Conservation (phyloP, 1,284 basidiomycete genomes). For the Cryptococcus sp. region DNA sequence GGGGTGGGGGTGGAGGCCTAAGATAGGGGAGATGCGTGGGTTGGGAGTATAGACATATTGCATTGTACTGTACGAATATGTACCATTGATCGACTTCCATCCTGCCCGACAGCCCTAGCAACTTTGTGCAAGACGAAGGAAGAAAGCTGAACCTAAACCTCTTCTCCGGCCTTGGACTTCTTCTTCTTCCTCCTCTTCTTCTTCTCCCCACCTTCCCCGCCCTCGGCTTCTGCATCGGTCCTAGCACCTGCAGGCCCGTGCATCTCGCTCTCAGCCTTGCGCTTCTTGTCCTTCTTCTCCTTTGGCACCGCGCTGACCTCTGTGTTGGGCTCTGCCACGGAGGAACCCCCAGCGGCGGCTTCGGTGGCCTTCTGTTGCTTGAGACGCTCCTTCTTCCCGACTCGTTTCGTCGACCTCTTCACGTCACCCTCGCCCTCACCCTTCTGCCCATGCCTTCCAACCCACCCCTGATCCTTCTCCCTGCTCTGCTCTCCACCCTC, state of each 20-base stretch:
- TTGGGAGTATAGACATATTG: neutral
- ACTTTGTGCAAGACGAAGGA: too few species aligned
- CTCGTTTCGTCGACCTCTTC: constrained; percentile 4
- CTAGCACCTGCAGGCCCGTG: neutral
- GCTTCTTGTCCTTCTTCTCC: constrained; percentile 12
- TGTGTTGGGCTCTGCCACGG: neutral
- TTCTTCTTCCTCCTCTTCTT: constrained; percentile 18
- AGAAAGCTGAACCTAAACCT: neutral
- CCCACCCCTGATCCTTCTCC: constrained; percentile 52
- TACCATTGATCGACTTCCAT: neutral
- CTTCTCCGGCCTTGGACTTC: constrained; percentile 1
- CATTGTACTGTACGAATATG: too few species aligned
- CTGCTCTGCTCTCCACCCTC: constrained; percentile 10
- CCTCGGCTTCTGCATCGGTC: neutral
- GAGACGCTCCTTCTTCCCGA: constrained; percentile 21
- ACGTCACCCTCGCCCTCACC: constrained; percentile 8
- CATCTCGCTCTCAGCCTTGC: neutral
- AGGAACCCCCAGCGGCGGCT: neutral
- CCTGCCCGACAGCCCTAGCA: too few species aligned
- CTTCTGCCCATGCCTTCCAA: constrained; percentile 42
- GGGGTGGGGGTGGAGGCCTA: neutral
- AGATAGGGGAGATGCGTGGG: neutral
- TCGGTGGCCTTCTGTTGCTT: constrained; percentile 14
- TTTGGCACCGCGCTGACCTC: neutral
- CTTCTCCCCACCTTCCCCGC: constrained; percentile 7